These are phyloP conservation scores for Metschnikowia borealis DNA, from an alignment of 805 yeast genomes.

Conservation along the genomic window DNA sequence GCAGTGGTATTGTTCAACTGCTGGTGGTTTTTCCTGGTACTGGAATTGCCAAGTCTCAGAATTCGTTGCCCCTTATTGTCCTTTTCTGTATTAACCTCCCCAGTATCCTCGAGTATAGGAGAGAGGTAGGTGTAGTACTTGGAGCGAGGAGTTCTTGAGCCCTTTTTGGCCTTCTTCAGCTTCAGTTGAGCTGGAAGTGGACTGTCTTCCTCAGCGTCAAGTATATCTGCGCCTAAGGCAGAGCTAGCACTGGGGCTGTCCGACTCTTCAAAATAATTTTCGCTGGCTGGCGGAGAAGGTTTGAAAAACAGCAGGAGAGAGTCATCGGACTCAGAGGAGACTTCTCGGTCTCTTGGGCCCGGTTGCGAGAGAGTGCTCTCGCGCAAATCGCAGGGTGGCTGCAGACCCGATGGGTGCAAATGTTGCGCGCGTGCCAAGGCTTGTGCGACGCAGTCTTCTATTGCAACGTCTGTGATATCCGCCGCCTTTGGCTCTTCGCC, in stretches of 20 bases:
- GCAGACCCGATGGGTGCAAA: conserved; percentile 2
- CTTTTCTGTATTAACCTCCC: no score
- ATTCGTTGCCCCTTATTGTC: not conserved
- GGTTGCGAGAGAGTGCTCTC: not conserved
- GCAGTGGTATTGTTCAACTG: not conserved
- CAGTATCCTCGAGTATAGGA: no score
- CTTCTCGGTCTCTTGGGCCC: not conserved
- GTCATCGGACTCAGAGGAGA: not conserved
- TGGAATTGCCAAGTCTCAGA: not conserved
- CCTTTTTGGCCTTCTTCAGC: not conserved
- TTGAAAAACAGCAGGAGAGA: not conserved
- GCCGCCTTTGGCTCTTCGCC: not conserved
- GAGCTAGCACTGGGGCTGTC: no score
- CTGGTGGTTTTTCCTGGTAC: not conserved
- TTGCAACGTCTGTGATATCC: not conserved
- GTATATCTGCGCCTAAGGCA: not conserved
- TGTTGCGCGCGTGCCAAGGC: not conserved
- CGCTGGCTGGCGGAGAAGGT: not conserved
- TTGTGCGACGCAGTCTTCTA: not conserved
- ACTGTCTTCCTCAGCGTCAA: not conserved
- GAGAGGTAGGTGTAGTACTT: not conserved
- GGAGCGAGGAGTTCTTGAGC: no score
- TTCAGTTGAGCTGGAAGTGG: not conserved
- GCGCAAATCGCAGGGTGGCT: not conserved
- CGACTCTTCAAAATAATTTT: no score